Conservation (phyloP, 129 eudicot species). For the Lonicera japonica region DNA sequence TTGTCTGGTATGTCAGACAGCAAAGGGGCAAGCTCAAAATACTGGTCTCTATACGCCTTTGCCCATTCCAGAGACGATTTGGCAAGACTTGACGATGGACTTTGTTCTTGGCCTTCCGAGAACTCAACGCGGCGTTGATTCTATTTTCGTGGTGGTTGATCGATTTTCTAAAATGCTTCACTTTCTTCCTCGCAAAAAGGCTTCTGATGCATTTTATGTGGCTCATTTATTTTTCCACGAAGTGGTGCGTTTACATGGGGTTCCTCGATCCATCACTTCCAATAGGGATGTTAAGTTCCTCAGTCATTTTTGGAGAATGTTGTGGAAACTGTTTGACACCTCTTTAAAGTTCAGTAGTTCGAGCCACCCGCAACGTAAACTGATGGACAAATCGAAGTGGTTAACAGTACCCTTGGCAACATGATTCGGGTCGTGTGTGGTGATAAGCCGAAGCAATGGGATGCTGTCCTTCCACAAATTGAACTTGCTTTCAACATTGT, state of each 20-base stretch:
- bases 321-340: not conserved
- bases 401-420: not conserved
- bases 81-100: slow-evolving; percentile 9
- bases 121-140: not conserved
- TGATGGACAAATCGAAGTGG: slow-evolving; percentile 4
- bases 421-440: not conserved
- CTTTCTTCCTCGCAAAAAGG: no score
- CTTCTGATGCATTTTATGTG: no score
- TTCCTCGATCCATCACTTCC: no score
- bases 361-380: slow-evolving; percentile 4
- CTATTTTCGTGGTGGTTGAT: not conserved
- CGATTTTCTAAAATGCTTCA: no score
- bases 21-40: no score
- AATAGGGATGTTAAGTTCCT: no score
- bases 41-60: slow-evolving; percentile 8
- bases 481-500: no score
- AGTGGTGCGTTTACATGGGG: no score
- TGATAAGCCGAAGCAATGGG: slow-evolving; percentile 12
- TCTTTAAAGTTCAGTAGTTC: not conserved
- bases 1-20: no score
- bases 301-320: no score
- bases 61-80: not conserved
- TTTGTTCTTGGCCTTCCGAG: not conserved
- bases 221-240: no score
- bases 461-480: no score